phyloP scores from a whole-genome alignment of 139 green algal genomes.

The Tetraselmis striata region DNA sequence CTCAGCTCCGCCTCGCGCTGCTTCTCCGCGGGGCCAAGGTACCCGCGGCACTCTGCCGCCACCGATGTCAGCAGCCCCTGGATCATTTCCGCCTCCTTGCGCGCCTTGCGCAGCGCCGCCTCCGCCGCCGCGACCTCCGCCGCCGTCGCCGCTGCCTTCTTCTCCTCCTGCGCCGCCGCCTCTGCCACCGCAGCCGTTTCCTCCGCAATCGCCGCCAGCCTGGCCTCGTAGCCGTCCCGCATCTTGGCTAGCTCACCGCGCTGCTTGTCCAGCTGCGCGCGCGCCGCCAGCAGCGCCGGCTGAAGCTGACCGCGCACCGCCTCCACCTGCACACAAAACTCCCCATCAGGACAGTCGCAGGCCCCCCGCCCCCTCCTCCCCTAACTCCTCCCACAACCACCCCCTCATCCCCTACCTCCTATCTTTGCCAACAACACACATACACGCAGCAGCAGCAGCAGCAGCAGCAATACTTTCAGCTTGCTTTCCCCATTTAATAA shows the following conservation, averaged over 20 bases:
- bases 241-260: not conserved
- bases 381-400: no score
- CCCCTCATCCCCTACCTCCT: no score
- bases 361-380: no score
- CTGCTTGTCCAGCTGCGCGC: not conserved
- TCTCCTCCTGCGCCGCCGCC: not conserved
- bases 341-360: no score
- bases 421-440: no score
- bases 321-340: not conserved
- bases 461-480: no score
- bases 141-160: not conserved
- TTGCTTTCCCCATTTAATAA: no score
- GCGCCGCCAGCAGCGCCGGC: not conserved
- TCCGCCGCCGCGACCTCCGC: not conserved
- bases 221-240: not conserved
- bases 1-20: not conserved
- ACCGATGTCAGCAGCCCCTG: not conserved
- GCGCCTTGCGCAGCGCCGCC: not conserved
- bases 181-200: not conserved
- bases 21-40: not conserved
- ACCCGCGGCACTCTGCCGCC: not conserved
- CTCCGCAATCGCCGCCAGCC: not conserved
- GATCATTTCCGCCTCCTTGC: not conserved
- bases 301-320: not conserved
- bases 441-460: no score